Percentiles rank a stretch among this genome's conserved stretches.
Conservation (phyloP, 208 protist species). For the Acanthamoeba sp. region DNA sequence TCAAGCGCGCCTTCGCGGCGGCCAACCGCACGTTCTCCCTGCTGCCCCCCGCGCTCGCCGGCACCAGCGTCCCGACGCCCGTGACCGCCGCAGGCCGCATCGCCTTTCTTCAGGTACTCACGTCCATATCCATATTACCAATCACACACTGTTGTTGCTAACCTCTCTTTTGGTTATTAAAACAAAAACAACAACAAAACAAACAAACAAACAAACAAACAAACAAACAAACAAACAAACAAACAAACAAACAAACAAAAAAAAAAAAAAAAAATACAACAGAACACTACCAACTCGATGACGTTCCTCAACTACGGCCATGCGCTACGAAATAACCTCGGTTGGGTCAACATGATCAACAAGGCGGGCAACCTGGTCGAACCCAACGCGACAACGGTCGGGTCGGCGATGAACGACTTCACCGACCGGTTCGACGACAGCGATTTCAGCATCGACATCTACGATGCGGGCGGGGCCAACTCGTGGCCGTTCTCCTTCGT, state of each 20-base stretch:
- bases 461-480: background rate
- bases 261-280: no score
- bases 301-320: background rate
- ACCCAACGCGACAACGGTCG: background rate
- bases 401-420: conserved; percentile 27
- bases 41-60: background rate
- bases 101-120: background rate
- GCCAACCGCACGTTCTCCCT: conserved; percentile 2
- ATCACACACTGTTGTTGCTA: no score
- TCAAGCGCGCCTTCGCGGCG: background rate
- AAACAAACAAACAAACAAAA: no score
- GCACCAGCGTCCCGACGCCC: background rate
- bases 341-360: conserved; percentile 52
- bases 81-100: background rate
- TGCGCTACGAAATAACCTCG: background rate
- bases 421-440: background rate
- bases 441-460: conserved; percentile 9
- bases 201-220: no score
- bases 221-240: no score
- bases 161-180: no score
- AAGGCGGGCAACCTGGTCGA: conserved; percentile 15
- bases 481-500: conserved; percentile 35
- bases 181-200: no score
- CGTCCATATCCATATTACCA: background rate
- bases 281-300: background rate